Conservation (phyloP, 2,329 filamentous ascomycete species). For the Stagonosporopsis vannaccii region DNA sequence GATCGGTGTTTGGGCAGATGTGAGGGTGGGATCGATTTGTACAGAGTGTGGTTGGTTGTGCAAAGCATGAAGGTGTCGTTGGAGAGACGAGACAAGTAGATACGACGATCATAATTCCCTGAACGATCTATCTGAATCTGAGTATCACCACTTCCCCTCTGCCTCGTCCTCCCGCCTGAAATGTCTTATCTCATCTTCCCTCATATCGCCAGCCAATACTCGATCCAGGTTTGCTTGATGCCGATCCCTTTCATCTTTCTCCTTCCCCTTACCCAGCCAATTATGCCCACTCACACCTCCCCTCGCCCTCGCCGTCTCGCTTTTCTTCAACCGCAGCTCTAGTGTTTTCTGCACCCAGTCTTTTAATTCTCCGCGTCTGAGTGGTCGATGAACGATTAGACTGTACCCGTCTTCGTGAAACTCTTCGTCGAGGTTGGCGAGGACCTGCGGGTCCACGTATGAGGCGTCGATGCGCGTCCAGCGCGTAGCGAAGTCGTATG, state of each 20-base stretch:
- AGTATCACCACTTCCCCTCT: not conserved
- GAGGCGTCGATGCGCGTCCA: conserved; percentile 32
- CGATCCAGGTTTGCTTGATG: conserved; percentile 21
- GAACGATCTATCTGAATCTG: not conserved
- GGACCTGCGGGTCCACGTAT: conserved; percentile 27
- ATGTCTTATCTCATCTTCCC: conserved; percentile 21
- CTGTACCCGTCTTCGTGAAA: conserved; percentile 27
- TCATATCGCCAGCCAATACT: conserved; percentile 24
- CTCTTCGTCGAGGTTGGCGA: conserved; percentile 22
- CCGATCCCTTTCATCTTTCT: conserved; percentile 25
- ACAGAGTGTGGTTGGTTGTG: not conserved
- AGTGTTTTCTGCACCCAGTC: conserved; percentile 27
- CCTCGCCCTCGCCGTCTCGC: not conserved
- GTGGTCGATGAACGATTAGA: conserved; percentile 24
- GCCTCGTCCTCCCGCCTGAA: conserved; percentile 15
- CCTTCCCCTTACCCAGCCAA: conserved; percentile 39
- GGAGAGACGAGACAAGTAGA: not conserved
- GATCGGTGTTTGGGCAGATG: not conserved
- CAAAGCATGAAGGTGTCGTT: not conserved
- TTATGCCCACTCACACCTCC: conserved; percentile 8
- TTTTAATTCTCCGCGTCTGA: conserved; percentile 25
- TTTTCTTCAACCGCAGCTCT: conserved; percentile 17
- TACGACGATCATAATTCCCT: not conserved
- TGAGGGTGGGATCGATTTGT: not conserved
- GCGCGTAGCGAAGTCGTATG: conserved; percentile 5